Evolutionary conservation across 164 flowering plant genomes (phyloP), one percentile per base, ranked within the genome.

Genomic region (Macadamia tetraphylla): DNA sequence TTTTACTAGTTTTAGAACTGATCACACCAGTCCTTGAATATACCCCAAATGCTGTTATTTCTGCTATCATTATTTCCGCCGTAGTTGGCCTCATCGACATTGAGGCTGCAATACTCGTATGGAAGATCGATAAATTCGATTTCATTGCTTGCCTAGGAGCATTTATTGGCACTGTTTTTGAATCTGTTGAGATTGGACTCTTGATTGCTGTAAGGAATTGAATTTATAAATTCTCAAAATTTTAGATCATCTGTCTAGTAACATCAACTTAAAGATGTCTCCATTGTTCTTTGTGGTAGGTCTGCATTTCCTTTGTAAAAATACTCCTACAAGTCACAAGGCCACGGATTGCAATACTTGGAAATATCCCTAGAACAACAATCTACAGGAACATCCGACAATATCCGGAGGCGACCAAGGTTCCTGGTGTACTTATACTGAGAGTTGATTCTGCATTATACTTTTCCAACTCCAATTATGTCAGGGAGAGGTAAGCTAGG

Each of bases 271-370:
- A 35, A 35, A 35, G 17, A 9, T 46, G 5, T 67, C 42, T 13
- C 52, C 11, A 13, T 18, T 40, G 35, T 63, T 30, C 67, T 57
- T 62, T 56, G 40, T 59, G 48, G 42, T 74, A 90, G 93, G 88
- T 91, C 23, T 75, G 85, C 0, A 87, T 91, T 60, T 91, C 94
- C 23, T 84, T 89, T 73, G 90, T 90, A 0, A 87, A 89, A 72
- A 87, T 91, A 57, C 88, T 91, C 43, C 71, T 91, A 31, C 94
- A 86, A 85, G 93, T 91, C 7, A 89, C 94, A 6, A 84, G 97
- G 70, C 97, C 94, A 43, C 73, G 87, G 29, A 85, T 88, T 6
- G 87, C 94, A 15, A 40, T 86, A 67, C 90, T 91, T 7, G 97
- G 94, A 29, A 84, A 78, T 67, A 62, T 91, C 14, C 91, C 93